These are phyloP conservation scores for Gremmenia infestans DNA, from an alignment of 2,329 filamentous ascomycete species.

Conservation along the genomic window DNA sequence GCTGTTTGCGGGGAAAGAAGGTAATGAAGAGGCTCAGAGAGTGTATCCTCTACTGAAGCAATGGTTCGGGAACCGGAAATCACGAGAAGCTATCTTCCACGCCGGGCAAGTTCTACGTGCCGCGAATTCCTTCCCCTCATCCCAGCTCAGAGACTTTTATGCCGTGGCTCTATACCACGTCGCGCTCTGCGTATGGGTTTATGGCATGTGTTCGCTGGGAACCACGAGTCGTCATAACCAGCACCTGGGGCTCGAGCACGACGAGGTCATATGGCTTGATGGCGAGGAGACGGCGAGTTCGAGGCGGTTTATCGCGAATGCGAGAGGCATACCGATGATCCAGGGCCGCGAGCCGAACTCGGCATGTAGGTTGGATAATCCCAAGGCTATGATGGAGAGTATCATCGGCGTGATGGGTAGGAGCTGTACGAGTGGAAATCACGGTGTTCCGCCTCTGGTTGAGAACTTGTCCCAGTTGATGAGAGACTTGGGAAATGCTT, in stretches of 20 bases:
- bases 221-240: neutral
- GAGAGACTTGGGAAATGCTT: slow-evolving; percentile 43
- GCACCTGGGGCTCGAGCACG: neutral
- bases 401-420: slow-evolving; percentile 6
- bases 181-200: slow-evolving; percentile 63
- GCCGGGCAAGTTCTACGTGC: slow-evolving; percentile 62
- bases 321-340: slow-evolving; percentile 7
- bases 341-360: neutral
- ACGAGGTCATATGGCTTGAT: slow-evolving; percentile 8
- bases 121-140: slow-evolving; percentile 32
- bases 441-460: slow-evolving; percentile 51
- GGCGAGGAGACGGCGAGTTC: slow-evolving; percentile 5
- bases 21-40: slow-evolving; percentile 57
- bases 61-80: slow-evolving; percentile 51
- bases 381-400: slow-evolving; percentile 10
- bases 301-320: slow-evolving; percentile 12
- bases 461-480: slow-evolving; percentile 63
- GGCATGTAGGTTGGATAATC: slow-evolving; percentile 6
- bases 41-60: slow-evolving; percentile 49
- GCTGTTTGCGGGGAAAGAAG: slow-evolving; percentile 62
- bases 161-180: slow-evolving; percentile 67
- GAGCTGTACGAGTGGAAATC: slow-evolving; percentile 1
- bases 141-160: slow-evolving; percentile 56
- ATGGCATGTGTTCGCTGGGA: slow-evolving; percentile 47
- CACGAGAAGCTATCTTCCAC: slow-evolving; percentile 60